Evolutionary conservation across 169 alveolate genomes (phyloP), one percentile per base, ranked within the genome.

Genomic region (Plasmodium reichenowi): DNA sequence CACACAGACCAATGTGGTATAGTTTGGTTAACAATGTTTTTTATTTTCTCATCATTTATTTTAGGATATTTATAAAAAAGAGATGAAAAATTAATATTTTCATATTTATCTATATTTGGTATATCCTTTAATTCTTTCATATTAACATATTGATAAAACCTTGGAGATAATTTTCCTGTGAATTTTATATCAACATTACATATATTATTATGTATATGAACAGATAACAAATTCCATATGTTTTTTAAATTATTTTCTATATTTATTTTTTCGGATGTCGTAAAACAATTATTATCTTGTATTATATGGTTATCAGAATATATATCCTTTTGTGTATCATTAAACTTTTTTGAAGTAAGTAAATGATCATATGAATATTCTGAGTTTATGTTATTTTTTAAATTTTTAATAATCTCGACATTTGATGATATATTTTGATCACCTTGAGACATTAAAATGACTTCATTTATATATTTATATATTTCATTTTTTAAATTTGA

Each of bases 131-230:
- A 52, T 29, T 83, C 67, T 13, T 38, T 60, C 29, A 83, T 60
- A 67, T 83, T 17, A 24, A 17, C 71, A 60, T 83, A 83, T 29
- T 83, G 74, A 43, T 83, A 83, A 83, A 83, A 83, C 22, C 91
- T 58, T 32, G 91, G 91, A 5, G 91, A 83, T 50, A 83, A 68
- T 56, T 83, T 83, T 3, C 91, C 91, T 4, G 85, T 68, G 68
- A 83, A 83, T 83, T 83, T 83, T 56, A 83, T 10, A 22, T 83
- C 83, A n/a, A 83, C 83, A 68, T 83, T 83, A n/a, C 91, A 68
- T 22, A 83, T 29, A n/a, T 83, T 83, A 26, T 83, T 20, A 54
- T 83, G 85, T 68, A 83, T 83, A 68, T 83, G 91, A 43, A 83
- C 54, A 22, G 56, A 15, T 43, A 83, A 68, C 54, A 83, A 54